phyloP scores from a whole-genome alignment of 2,329 filamentous ascomycete genomes.

The Trichocomaceae sp. region DNA sequence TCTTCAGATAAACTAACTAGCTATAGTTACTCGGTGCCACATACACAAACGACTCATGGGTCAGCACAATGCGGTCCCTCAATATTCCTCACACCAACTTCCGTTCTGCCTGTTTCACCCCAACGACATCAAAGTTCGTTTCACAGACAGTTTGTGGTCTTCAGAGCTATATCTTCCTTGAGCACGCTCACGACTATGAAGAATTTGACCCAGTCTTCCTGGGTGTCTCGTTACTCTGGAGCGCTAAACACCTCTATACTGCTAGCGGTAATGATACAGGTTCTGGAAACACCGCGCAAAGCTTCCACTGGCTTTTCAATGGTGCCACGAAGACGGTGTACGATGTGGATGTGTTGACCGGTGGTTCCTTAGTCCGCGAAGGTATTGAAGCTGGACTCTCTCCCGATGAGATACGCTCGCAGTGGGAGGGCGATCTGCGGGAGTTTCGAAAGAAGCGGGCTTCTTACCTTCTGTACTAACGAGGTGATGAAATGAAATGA shows the following conservation, averaged over 20 bases:
- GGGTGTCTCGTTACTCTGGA: slow-evolving; percentile 9
- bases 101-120: slow-evolving; percentile 9
- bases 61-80: slow-evolving; percentile 2
- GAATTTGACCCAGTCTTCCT: slow-evolving; percentile 7
- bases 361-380: slow-evolving; percentile 4
- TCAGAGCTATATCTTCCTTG: slow-evolving; percentile 7
- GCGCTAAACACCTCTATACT: slow-evolving; percentile 9
- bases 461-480: slow-evolving; percentile 5
- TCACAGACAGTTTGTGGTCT: slow-evolving; percentile 9
- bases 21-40: slow-evolving; percentile 8
- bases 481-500: not conserved
- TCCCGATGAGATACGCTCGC: slow-evolving; percentile 8
- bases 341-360: slow-evolving; percentile 9
- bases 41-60: slow-evolving; percentile 6
- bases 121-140: slow-evolving; percentile 9
- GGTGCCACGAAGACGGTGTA: slow-evolving; percentile 1
- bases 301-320: slow-evolving; percentile 12
- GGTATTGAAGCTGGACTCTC: slow-evolving; percentile 8
- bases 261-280: not conserved
- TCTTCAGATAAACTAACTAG: too few species aligned
- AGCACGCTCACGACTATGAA: not conserved
- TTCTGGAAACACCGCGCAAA: slow-evolving; percentile 10
- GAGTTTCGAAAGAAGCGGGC: slow-evolving; percentile 2
- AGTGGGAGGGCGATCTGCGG: slow-evolving; percentile 3
- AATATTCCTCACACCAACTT: slow-evolving; percentile 5